Evolutionary conservation across 345 rosid genomes (phyloP).

Genomic region (Populus tremula): DNA sequence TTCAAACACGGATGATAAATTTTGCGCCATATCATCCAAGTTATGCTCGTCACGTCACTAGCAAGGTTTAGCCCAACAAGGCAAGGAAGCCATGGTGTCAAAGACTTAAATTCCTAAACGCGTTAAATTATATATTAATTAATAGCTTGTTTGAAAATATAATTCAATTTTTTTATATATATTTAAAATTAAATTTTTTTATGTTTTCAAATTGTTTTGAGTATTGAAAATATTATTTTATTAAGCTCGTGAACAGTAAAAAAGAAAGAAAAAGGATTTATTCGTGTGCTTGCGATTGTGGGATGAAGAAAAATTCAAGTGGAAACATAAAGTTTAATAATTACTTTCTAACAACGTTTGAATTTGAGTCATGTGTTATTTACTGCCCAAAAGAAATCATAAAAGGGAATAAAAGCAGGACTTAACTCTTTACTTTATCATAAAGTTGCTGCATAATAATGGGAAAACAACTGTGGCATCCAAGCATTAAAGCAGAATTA

Average conservation of each 20-base stretch:
- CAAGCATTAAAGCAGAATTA: neutral
- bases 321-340: no score
- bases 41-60: neutral
- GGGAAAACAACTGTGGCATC: neutral
- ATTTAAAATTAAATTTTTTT: no score
- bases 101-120: neutral
- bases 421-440: neutral
- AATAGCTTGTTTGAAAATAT: no score
- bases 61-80: neutral
- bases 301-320: neutral
- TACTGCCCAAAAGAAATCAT: neutral
- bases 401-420: slow-evolving; percentile 16
- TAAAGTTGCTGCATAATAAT: neutral
- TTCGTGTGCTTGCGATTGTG: neutral
- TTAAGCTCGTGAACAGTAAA: no score
- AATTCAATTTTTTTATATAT: no score
- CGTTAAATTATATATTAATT: neutral
- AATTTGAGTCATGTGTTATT: neutral
- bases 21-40: neutral
- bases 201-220: no score
- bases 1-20: neutral
- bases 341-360: neutral
- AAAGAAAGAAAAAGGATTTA: neutral
- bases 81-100: neutral
- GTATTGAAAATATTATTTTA: no score